Conservation (phyloP, 2,329 filamentous ascomycete species). For the Sporothrix phasma region DNA sequence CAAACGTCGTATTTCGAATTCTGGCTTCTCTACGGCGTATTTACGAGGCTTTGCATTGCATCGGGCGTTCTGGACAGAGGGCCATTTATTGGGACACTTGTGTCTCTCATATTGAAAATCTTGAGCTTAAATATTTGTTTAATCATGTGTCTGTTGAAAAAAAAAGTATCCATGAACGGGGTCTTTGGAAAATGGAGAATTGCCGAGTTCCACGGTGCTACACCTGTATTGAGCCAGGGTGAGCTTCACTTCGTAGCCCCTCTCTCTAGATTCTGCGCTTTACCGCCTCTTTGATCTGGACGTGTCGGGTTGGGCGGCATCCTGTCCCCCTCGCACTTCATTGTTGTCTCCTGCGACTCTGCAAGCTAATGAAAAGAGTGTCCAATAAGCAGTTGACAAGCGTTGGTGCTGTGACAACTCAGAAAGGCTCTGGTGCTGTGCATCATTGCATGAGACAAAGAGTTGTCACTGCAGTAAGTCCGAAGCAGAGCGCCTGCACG, state of each 20-base stretch:
- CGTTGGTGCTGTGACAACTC: neutral
- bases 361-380: neutral
- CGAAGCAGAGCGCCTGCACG: neutral
- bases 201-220: too few relatives aligned
- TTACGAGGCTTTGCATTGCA: neutral
- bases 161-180: too few relatives aligned
- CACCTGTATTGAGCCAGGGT: too few relatives aligned
- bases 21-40: neutral
- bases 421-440: neutral
- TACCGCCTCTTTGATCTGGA: neutral
- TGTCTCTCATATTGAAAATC: neutral
- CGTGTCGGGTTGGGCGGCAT: neutral
- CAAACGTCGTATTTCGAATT: neutral
- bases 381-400: constrained; percentile 8
- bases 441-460: neutral
- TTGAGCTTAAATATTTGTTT: neutral
- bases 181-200: too few relatives aligned
- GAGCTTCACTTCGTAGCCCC: too few relatives aligned
- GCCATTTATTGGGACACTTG: neutral
- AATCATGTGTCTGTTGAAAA: too few relatives aligned
- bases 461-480: neutral
- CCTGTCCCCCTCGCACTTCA: neutral
- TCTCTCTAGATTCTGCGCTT: too few relatives aligned
- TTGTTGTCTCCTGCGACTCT: neutral
- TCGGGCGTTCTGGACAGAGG: neutral